A percentile compares a stretch with the other conserved stretches of the same genome.
Conservation (phyloP, 2,329 filamentous ascomycete genomes). For the Colletotrichum sp. region DNA sequence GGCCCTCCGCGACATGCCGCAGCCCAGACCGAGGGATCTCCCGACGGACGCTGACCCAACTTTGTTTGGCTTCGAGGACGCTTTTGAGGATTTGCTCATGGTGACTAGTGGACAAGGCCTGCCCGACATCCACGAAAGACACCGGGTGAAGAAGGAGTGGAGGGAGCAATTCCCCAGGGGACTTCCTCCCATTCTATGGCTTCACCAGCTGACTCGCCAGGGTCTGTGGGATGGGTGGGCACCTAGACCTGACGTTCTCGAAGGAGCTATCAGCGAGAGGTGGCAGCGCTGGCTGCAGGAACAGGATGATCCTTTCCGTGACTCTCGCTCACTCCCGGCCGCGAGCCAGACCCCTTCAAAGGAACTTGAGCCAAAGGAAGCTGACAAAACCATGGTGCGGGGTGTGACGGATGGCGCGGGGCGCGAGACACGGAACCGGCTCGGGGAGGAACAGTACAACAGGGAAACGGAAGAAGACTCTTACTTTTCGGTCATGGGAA, state of each 20-base stretch:
- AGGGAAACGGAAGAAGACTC: constrained; percentile 16
- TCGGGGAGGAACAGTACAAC: neutral
- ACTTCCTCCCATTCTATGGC: constrained; percentile 48
- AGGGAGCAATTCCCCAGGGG: constrained; percentile 42
- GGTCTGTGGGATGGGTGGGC: constrained; percentile 24
- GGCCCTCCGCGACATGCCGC: constrained; percentile 48
- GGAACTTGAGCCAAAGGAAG: neutral
- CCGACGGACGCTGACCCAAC: constrained; percentile 38
- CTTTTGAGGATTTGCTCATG: constrained; percentile 63
- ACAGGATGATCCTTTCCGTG: constrained; percentile 17
- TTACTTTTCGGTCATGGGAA: constrained; percentile 11
- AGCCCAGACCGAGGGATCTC: constrained; percentile 51
- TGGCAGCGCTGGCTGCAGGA: constrained; percentile 20
- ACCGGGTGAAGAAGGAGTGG: constrained; percentile 40
- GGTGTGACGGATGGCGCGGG: neutral
- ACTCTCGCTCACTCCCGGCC: neutral
- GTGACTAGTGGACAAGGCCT: constrained; percentile 47
- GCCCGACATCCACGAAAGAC: constrained; percentile 40
- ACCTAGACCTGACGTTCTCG: constrained; percentile 12
- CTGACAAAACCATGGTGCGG: neutral
- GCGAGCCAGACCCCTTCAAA: neutral
- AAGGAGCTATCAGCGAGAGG: constrained; percentile 15
- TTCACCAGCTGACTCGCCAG: constrained; percentile 26
- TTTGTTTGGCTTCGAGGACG: constrained; percentile 59
- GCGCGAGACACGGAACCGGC: neutral